Conservation (phyloP, 148 eudicot species). For the Simmondsia chinensis region DNA sequence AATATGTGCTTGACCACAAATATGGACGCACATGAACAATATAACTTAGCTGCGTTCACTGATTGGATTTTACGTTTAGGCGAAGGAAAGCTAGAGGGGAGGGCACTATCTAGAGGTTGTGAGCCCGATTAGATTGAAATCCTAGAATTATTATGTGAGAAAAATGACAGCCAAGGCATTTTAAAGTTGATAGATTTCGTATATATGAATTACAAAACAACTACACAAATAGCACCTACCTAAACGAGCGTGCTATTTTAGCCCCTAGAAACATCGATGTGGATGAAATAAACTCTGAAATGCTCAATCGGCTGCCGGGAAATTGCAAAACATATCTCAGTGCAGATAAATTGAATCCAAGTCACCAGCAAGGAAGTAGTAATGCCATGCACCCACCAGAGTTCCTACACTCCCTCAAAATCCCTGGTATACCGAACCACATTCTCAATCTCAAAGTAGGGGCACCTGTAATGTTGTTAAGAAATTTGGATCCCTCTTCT, state of each 20-base stretch:
- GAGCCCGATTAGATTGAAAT: conserved; percentile 1
- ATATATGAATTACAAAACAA: neutral
- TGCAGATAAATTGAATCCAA: neutral
- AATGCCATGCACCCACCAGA: neutral
- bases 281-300: neutral
- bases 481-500: neutral
- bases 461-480: neutral
- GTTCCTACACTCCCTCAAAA: conserved; percentile 1
- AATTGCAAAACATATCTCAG: neutral
- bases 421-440: conserved; percentile 1
- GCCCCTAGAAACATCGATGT: conserved; percentile 4
- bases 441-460: neutral
- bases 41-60: too few relatives aligned
- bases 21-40: too few relatives aligned
- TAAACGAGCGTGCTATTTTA: conserved; percentile 4
- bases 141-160: neutral
- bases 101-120: too few relatives aligned
- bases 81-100: too few relatives aligned
- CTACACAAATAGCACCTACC: neutral
- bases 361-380: neutral
- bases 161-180: neutral
- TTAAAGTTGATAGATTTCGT: neutral
- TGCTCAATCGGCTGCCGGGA: neutral
- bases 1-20: conserved; percentile 4
- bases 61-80: too few relatives aligned